Evolutionary conservation across 148 eudicot species (phyloP).

Genomic region (Pharnaceum exiguum): DNA sequence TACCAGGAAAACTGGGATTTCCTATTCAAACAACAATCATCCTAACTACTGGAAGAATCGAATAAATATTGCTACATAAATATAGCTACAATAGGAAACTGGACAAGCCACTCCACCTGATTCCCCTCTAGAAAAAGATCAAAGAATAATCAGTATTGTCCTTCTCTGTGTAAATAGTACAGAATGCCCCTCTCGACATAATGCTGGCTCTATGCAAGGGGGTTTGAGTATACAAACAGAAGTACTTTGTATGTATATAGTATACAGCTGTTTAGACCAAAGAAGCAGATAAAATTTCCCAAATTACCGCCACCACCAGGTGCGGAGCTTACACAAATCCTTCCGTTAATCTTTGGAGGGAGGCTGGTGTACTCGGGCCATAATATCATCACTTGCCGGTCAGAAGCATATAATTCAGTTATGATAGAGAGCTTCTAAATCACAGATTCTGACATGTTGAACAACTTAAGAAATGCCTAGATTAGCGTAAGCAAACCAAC

Average conservation of each 20-base stretch:
- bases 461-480: neutral
- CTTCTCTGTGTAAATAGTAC: slow-evolving; percentile 21
- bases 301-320: neutral
- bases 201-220: slow-evolving; percentile 17
- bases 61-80: slow-evolving; percentile 30
- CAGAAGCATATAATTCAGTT: slow-evolving; percentile 14
- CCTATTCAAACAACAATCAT: slow-evolving; percentile 16
- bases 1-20: neutral
- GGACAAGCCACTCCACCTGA: slow-evolving; percentile 11
- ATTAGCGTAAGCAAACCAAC: slow-evolving; percentile 8
- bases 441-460: slow-evolving; percentile 19
- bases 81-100: slow-evolving; percentile 8
- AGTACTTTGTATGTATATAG: slow-evolving; percentile 25
- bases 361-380: slow-evolving; percentile 4
- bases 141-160: slow-evolving; percentile 8
- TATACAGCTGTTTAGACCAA: slow-evolving; percentile 18
- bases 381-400: slow-evolving; percentile 14
- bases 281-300: slow-evolving; percentile 4
- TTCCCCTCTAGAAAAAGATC: slow-evolving; percentile 16
- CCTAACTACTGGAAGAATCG: slow-evolving; percentile 23
- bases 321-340: neutral
- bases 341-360: slow-evolving; percentile 7
- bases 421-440: slow-evolving; percentile 17
- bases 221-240: slow-evolving; percentile 13
- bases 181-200: slow-evolving; percentile 16